Evolutionary conservation across 495 filamentous ascomycete species (phyloP).

Genomic region (Trichoderma gamsii): DNA sequence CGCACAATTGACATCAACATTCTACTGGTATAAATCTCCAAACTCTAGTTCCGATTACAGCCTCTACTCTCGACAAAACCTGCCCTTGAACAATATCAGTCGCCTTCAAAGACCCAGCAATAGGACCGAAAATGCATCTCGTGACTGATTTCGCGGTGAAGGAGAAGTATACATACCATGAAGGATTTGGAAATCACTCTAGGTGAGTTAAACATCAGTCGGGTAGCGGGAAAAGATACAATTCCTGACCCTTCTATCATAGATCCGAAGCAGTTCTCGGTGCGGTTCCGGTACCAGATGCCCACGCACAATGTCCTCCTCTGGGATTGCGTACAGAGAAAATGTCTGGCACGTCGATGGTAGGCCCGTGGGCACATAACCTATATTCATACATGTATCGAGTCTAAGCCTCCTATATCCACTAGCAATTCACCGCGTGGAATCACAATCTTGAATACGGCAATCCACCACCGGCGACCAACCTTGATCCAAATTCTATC

Average conservation of each 20-base stretch:
- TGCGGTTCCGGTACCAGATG: background rate
- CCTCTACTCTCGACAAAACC: no score
- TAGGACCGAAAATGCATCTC: background rate
- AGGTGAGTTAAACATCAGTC: background rate
- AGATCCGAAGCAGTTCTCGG: background rate
- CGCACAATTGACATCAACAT: no score
- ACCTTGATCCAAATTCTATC: background rate
- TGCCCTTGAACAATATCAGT: background rate
- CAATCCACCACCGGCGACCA: background rate
- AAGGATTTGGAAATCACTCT: background rate
- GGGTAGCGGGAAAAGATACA: background rate
- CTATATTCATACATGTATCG: slow-evolving; percentile 58
- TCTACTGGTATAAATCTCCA: no score
- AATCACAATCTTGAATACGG: background rate
- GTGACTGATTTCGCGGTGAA: background rate
- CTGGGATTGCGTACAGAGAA: slow-evolving; percentile 69
- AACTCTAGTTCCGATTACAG: no score
- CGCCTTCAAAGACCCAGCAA: background rate
- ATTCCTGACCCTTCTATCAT: background rate
- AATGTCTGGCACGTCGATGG: slow-evolving; percentile 68
- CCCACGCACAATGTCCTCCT: slow-evolving; percentile 51
- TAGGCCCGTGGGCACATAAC: slow-evolving; percentile 61
- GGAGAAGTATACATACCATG: background rate
- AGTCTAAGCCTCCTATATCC: background rate
- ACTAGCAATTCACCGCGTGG: background rate